Evolutionary conservation across 163 green algal genomes (phyloP), one percentile per base, ranked within the genome.

Genomic region (Chlamydomonas reinhardtii): DNA sequence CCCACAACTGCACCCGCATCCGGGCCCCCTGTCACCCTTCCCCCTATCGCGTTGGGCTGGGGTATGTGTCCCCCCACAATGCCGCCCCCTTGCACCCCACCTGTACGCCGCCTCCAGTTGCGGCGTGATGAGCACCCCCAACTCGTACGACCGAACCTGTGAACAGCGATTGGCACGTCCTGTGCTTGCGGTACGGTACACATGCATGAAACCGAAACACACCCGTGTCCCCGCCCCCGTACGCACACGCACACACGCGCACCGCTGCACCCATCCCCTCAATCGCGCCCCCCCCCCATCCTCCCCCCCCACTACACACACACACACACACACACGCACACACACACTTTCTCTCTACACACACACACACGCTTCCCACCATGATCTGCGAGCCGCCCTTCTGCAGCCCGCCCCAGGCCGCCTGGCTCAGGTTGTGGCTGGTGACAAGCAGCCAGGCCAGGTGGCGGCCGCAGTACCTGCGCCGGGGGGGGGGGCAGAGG

Each of bases 351-450:
- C n/a, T n/a, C n/a, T n/a, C n/a, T n/a, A n/a, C n/a, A n/a, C n/a
- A n/a, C n/a, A n/a, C n/a, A n/a, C n/a, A n/a, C n/a, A n/a, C 14
- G 5, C 39, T 5, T 8, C 34, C 1, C 39, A 92, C 75, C 61
- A 89, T 88, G 29, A 93, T 80, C 84, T 88, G 82, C 20, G n/a
- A 84, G 27, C 77, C 76, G 12, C 75, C 43, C 78, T 86, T 90
- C 74, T 86, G 74, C 56, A 94, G 86, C 27, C 59, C 73, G 15
- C 94, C 94, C 94, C 94, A 96, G 12, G 94, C 94, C 3, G 93
- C 95, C 72, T 95, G 95, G 75, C 83, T 93, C 39, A 97, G 86
- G 91, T 97, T 97, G 85, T 96, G 93, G 31, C 31, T 43, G 31
- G 83, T 79, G 24, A 96, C 27, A 19, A 94, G 74, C 5, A 94